Evolutionary conservation across 257 asterid genomes (phyloP).

Genomic region (Penstemon barbatus): DNA sequence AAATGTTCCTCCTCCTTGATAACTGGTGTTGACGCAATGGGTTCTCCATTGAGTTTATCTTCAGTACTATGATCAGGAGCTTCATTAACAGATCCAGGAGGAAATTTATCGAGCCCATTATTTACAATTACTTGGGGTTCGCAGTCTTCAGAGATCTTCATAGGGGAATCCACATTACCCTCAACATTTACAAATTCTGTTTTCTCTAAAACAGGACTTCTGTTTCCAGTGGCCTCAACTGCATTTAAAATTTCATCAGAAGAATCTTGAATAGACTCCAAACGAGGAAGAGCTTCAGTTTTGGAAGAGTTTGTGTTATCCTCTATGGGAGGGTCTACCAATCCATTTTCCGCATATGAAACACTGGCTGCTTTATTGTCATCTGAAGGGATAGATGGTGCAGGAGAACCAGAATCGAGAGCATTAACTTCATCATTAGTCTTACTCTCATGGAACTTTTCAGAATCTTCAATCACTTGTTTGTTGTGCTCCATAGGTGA

Average conservation of each 20-base stretch:
- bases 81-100: slow-evolving; percentile 18
- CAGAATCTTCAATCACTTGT: slow-evolving; percentile 26
- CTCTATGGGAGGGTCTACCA: slow-evolving; percentile 10
- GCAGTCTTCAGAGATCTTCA: slow-evolving; percentile 27
- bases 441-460: slow-evolving; percentile 22
- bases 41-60: slow-evolving; percentile 20
- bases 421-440: slow-evolving; percentile 29
- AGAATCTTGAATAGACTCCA: slow-evolving; percentile 20
- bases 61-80: slow-evolving; percentile 14
- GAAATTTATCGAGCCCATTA: slow-evolving; percentile 21
- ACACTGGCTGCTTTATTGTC: not conserved
- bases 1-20: slow-evolving; percentile 1
- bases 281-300: not conserved
- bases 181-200: slow-evolving; percentile 1
- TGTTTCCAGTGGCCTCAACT: slow-evolving; percentile 12
- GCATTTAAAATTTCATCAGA: slow-evolving; percentile 17
- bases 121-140: not conserved
- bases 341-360: not conserved
- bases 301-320: slow-evolving; percentile 14
- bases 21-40: not conserved
- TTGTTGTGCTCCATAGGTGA: slow-evolving; percentile 35
- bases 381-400: slow-evolving; percentile 8
- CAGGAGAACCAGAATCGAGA: slow-evolving; percentile 20
- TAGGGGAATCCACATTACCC: slow-evolving; percentile 5
- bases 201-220: slow-evolving; percentile 11